A percentile compares a stretch with the other conserved stretches of the same genome.
These are phyloP conservation scores for Penstemon newberryi DNA, from an alignment of 257 asterid species.

Conservation along the genomic window DNA sequence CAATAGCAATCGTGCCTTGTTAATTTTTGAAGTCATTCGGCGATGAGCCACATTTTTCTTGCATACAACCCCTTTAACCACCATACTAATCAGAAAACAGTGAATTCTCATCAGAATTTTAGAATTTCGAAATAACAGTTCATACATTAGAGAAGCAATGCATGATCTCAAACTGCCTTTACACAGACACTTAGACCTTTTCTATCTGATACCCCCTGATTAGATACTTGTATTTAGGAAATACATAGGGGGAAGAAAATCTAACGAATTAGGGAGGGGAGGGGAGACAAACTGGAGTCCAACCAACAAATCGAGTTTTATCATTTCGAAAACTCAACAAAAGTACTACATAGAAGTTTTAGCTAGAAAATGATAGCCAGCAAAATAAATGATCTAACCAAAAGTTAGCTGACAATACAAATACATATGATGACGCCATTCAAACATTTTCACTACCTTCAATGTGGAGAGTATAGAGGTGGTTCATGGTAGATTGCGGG, in stretches of 20 bases:
- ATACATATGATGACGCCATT: neutral
- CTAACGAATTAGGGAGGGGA: neutral
- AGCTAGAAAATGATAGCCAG: conserved; percentile 9
- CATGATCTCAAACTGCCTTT: conserved; percentile 18
- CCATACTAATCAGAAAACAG: conserved; percentile 47
- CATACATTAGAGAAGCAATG: conserved; percentile 19
- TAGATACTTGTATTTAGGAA: conserved; percentile 12
- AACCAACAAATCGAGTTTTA: conserved; percentile 13
- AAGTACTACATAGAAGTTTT: conserved; percentile 4
- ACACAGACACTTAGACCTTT: conserved; percentile 18
- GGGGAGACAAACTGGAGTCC: conserved; percentile 4
- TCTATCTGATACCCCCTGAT: conserved; percentile 7
- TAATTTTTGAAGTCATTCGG: conserved; percentile 65
- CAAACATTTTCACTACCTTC: conserved; percentile 9
- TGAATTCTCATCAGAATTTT: conserved; percentile 29
- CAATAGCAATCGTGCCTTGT: conserved; percentile 59
- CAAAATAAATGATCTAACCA: conserved; percentile 1
- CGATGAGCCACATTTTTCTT: conserved; percentile 85
- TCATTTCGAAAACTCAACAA: conserved; percentile 11
- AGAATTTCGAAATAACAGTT: conserved; percentile 20
- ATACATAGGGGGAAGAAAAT: conserved; percentile 7
- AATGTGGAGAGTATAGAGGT: conserved; percentile 10
- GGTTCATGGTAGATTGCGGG: neutral
- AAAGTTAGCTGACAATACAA: conserved; percentile 20
- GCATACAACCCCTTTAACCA: conserved; percentile 75